A percentile compares a stretch with the other conserved stretches of the same genome.
Conservation (phyloP, 208 protist species). For the Leptomonas seymouri region DNA sequence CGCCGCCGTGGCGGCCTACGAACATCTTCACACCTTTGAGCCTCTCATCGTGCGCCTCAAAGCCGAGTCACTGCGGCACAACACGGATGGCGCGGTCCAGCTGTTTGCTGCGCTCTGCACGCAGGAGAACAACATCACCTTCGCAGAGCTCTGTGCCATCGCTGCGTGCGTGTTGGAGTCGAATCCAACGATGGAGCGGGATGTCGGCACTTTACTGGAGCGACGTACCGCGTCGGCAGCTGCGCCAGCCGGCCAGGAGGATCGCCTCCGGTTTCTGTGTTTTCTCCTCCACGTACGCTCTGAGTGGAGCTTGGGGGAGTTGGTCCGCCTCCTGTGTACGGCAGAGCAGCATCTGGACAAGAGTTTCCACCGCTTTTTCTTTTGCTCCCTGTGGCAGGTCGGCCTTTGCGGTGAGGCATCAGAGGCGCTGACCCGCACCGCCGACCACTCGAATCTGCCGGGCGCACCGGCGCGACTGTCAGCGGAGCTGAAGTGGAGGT, state of each 20-base stretch:
- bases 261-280: slow-evolving; percentile 23
- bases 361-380: slow-evolving; percentile 26
- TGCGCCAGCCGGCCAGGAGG: neutral
- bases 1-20: slow-evolving; percentile 6
- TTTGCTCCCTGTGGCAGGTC: slow-evolving; percentile 24
- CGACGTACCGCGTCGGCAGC: neutral
- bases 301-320: slow-evolving; percentile 25
- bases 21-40: slow-evolving; percentile 38
- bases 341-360: neutral
- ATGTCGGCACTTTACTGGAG: slow-evolving; percentile 12
- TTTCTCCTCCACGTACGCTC: slow-evolving; percentile 16
- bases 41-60: slow-evolving; percentile 31
- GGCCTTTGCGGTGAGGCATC: neutral
- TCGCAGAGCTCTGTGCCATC: slow-evolving; percentile 33
- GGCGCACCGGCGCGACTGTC: neutral
- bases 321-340: slow-evolving; percentile 6
- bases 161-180: slow-evolving; percentile 21
- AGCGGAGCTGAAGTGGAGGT: slow-evolving; percentile 9
- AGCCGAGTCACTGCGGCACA: slow-evolving; percentile 14
- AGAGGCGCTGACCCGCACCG: neutral
- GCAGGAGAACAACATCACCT: neutral
- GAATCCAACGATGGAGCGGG: slow-evolving; percentile 12
- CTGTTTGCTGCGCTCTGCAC: slow-evolving; percentile 4
- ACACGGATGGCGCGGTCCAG: neutral
- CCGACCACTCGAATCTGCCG: too few species aligned